phyloP scores from a whole-genome alignment of 306 rosid genomes.

The Citrullus amarus region DNA sequence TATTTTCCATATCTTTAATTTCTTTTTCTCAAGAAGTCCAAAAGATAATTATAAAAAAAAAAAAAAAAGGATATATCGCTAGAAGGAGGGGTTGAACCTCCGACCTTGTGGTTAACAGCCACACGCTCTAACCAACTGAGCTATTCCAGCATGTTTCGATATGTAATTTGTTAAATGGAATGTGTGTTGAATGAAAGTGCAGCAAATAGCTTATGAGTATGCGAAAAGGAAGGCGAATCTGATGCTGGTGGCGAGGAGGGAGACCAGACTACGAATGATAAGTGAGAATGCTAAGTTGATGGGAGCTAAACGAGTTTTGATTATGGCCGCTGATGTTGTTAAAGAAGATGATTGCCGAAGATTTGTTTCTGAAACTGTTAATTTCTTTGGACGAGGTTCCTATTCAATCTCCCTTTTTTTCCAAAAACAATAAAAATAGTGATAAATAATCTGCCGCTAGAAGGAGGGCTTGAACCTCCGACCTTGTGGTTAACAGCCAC shows the following conservation, averaged over 20 bases:
- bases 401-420: background rate
- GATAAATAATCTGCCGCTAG: background rate
- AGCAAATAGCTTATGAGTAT: slow-evolving; percentile 91
- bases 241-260: slow-evolving; percentile 74
- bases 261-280: slow-evolving; percentile 40
- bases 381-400: slow-evolving; percentile 37
- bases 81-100: background rate
- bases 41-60: too few relatives aligned
- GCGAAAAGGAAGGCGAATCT: slow-evolving; percentile 62
- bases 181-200: background rate
- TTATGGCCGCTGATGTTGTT: slow-evolving; percentile 78
- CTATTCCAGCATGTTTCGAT: background rate
- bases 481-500: background rate
- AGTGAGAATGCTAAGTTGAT: slow-evolving; percentile 56
- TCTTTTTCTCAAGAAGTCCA: too few relatives aligned
- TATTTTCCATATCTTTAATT: too few relatives aligned
- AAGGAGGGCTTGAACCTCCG: background rate
- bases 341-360: slow-evolving; percentile 80
- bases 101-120: background rate
- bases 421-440: too few relatives aligned
- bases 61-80: too few relatives aligned
- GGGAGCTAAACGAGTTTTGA: slow-evolving; percentile 61
- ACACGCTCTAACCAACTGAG: background rate
- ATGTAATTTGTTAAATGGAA: background rate
- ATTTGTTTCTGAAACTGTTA: slow-evolving; percentile 47